Percentiles rank a stretch among this genome's conserved stretches.
phyloP scores from a whole-genome alignment of 192 early-diverging fungal species.

The Backusella parvicylindrica region DNA sequence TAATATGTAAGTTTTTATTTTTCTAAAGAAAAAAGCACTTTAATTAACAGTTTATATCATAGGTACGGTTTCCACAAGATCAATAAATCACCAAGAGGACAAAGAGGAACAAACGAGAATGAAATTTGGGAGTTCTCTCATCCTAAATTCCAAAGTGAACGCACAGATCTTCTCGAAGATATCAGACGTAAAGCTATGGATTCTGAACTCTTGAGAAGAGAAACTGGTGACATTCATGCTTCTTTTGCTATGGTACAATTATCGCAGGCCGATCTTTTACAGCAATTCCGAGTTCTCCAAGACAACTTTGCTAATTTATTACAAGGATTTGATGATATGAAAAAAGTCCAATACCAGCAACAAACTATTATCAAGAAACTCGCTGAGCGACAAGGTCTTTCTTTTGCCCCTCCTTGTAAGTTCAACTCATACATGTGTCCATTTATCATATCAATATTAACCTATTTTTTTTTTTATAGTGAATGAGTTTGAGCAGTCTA shows the following conservation, averaged over 20 bases:
- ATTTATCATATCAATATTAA: background rate
- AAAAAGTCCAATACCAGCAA: constrained; percentile 10
- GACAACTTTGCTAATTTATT: constrained; percentile 1
- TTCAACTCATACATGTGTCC: background rate
- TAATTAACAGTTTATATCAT: background rate
- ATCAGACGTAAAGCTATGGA: constrained; percentile 76
- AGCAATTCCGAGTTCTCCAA: constrained; percentile 40
- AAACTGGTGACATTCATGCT: constrained; percentile 59
- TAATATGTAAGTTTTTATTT: constrained; percentile 81
- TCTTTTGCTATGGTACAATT: constrained; percentile 60
- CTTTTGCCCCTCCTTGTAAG: background rate
- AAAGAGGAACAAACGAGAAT: constrained; percentile 57
- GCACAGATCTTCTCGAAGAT: constrained; percentile 57
- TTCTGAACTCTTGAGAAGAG: constrained; percentile 54
- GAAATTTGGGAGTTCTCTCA: constrained; percentile 73
- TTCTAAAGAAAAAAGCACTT: background rate
- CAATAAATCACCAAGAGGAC: constrained; percentile 64
- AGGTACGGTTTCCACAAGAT: constrained; percentile 69
- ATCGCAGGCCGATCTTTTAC: constrained; percentile 56
- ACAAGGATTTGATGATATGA: background rate
- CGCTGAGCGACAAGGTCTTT: background rate
- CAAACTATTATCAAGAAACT: background rate
- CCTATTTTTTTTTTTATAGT: background rate
- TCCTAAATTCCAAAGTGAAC: constrained; percentile 54
- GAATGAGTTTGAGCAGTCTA: background rate